Percentiles rank a stretch among this genome's conserved stretches.
Conservation (phyloP, 345 rosid genomes). For the Sonneratia caseolaris region DNA sequence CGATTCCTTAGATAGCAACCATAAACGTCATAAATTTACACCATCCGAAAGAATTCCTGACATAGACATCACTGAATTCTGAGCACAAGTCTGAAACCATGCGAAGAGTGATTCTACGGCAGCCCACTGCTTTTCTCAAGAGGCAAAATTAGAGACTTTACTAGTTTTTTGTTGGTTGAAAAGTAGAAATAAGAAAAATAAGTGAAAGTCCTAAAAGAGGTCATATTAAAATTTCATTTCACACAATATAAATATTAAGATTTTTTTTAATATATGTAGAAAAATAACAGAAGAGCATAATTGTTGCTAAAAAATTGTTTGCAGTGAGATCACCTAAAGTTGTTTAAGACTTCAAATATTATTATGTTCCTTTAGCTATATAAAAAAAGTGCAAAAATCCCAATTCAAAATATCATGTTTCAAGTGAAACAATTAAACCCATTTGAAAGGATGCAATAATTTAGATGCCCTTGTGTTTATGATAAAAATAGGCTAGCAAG, state of each 20-base stretch:
- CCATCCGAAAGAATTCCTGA: background rate
- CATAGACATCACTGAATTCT: background rate
- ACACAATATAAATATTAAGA: background rate
- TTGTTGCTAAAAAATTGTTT: background rate
- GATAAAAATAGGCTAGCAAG: background rate
- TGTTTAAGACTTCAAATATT: background rate
- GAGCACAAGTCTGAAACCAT: background rate
- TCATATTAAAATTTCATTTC: background rate
- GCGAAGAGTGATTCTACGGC: background rate
- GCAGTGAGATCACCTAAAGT: background rate
- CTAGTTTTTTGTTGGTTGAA: background rate
- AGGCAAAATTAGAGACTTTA: background rate
- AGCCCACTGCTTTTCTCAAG: background rate
- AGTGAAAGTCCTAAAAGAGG: background rate
- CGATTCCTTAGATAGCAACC: too few relatives aligned
- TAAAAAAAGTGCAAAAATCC: background rate
- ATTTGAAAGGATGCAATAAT: background rate
- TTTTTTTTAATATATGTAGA: background rate
- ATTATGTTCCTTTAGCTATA: background rate
- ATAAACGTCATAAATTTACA: background rate
- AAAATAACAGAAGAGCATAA: background rate
- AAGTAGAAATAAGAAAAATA: background rate
- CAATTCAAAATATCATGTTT: background rate
- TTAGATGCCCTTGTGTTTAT: background rate
- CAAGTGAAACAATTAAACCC: background rate